Base-by-base conservation (phyloP, 2,329 filamentous ascomycete species). In the Hortaea werneckii region DNA sequence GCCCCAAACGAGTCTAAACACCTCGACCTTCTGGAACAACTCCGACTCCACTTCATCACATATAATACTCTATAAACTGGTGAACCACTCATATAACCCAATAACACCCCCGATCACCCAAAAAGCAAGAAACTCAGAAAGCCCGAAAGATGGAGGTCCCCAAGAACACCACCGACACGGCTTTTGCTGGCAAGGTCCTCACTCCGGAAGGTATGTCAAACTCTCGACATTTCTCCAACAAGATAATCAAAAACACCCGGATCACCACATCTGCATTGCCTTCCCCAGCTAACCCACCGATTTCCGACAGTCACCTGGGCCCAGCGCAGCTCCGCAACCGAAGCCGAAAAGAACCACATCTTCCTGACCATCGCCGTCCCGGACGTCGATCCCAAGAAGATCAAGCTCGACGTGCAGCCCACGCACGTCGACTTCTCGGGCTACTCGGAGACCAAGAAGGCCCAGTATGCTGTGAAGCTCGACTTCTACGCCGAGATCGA, bases 401-500 rank as follows among this genome's bases (percentile, higher is more conserved):
- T 94, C 57, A 85, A 88, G 74, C 80, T 96, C 56, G 84, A 94
- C 58, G 73, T 96, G 57, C 83, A 87, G 72, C 73, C 88, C 50
- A 83, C 77, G 54, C 74, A 76, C 58, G 76, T 98, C 57, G 78
- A 76, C 59, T 96, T 95, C 77, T 82, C 80, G 57, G 92, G 89
- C 60, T 77, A 82, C 66, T 92, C 86, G 49, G 77, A 82, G 54
- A 85, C 82, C 48, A 86, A 94, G 65, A 95, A 95, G 75, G 79
- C 79, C 63, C 85, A 80, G 56, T 98, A 94, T 72, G 78, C 85
- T 60, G 77, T 96, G 60, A 82, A 86, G 52, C 79, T 98, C 49
- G 83, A 92, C 58, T 83, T 98, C 69, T 96, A 77, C 71, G 87
- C 69, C 65, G 89, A 95, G 73, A 94, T 98, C 70, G 88, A 95